Percentiles rank a stretch among this genome's conserved stretches.
These are phyloP conservation scores for Cordyceps tenuipes DNA, from an alignment of 2,329 filamentous ascomycete genomes.

Conservation along the genomic window DNA sequence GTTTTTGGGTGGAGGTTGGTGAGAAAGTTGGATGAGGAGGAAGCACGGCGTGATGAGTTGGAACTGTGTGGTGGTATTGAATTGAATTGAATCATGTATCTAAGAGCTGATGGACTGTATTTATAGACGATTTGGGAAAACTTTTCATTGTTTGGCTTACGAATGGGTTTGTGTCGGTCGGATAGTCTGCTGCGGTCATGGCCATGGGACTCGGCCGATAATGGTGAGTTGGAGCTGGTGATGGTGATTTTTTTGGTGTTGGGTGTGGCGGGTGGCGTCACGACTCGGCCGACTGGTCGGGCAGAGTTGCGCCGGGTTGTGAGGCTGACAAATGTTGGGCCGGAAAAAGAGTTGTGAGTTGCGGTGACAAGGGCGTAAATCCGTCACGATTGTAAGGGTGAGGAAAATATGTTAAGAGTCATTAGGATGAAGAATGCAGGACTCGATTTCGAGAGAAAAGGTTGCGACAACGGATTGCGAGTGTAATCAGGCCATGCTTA, in stretches of 20 bases:
- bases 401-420: background rate
- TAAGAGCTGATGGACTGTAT: background rate
- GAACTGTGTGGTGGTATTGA: background rate
- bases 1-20: too few relatives aligned
- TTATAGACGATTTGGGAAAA: background rate
- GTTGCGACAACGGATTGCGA: too few relatives aligned
- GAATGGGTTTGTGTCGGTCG: slow-evolving; percentile 2
- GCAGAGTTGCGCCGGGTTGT: background rate
- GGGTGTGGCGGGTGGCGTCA: background rate
- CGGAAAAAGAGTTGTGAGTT: too few relatives aligned
- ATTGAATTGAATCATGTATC: background rate
- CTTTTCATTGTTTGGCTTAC: background rate
- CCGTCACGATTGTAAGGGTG: background rate
- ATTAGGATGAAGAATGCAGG: too few relatives aligned
- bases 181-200: background rate
- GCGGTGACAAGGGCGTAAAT: background rate
- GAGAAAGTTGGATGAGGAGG: too few relatives aligned
- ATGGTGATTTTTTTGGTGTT: background rate
- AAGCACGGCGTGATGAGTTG: background rate
- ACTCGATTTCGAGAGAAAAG: too few relatives aligned
- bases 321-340: background rate
- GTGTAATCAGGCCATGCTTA: background rate
- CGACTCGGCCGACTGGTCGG: background rate
- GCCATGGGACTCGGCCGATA: slow-evolving; percentile 6
- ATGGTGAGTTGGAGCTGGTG: background rate